Evolutionary conservation across 306 rosid genomes (phyloP).

Genomic region (Quillaja saponaria): DNA sequence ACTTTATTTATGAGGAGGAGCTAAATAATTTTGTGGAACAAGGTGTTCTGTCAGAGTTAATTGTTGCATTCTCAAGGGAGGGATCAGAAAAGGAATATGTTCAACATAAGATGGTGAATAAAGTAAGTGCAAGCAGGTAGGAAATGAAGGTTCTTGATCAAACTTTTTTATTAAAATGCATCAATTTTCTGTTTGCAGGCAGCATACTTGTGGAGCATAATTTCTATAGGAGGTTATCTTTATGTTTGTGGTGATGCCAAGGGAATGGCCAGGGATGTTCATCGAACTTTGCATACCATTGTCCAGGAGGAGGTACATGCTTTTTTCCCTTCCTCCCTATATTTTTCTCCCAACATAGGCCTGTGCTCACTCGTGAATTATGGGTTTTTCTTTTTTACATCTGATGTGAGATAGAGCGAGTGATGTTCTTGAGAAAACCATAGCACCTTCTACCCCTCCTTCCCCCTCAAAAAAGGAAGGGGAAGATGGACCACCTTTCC

Average conservation of each 20-base stretch:
- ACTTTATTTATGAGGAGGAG: slow-evolving; percentile 90
- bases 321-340: slow-evolving; percentile 24
- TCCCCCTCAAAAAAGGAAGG: neutral
- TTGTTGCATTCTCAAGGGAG: slow-evolving; percentile 87
- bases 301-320: slow-evolving; percentile 68
- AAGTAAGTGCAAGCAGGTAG: slow-evolving; percentile 46
- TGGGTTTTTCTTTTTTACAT: neutral
- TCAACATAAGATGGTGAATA: slow-evolving; percentile 79
- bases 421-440: slow-evolving; percentile 14
- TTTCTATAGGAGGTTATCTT: slow-evolving; percentile 76
- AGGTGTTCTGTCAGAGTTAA: slow-evolving; percentile 67
- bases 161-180: slow-evolving; percentile 20
- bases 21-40: slow-evolving; percentile 67
- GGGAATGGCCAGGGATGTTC: slow-evolving; percentile 95
- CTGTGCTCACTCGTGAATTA: too few relatives aligned
- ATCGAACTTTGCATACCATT: slow-evolving; percentile 73
- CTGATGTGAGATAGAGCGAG: slow-evolving; percentile 17
- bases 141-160: slow-evolving; percentile 8
- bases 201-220: slow-evolving; percentile 59
- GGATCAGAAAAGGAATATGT: slow-evolving; percentile 84
- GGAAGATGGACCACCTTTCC: too few relatives aligned
- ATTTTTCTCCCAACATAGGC: neutral
- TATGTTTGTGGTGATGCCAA: slow-evolving; percentile 97
- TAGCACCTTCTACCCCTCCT: neutral
- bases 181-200: slow-evolving; percentile 55